Base-by-base conservation (phyloP, 371 early-diverging fungal genomes). In the Parasitella parasitica region DNA sequence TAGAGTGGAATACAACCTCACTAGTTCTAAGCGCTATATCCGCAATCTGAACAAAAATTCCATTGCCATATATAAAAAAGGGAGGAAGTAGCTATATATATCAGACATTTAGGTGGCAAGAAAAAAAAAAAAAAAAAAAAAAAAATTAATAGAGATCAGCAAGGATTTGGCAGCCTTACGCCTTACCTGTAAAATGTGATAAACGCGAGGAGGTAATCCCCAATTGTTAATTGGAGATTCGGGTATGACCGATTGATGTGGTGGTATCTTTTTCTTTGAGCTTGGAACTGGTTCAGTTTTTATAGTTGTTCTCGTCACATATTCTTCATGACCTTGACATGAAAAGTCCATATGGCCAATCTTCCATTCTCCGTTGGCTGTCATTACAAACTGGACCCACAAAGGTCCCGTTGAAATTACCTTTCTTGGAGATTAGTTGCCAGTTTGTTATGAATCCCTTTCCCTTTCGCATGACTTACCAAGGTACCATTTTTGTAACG, bases 261-360 rank as follows among this genome's bases (percentile, higher is more conserved):
- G 59, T 57, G 57, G 59, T 60, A 46, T 32, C 41, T 63, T 70
- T 60, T 70, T 72, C 53, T 69, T 71, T 36, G 68, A 22, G 8
- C 24, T 41, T 4, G 67, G 55, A 5, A 63, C 26, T 18, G 67
- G 73, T 34, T 52, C 57, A 26, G 38, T 60, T 30, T 32, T 54
- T 2, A 54, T 67, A n/a, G 12, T 51, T 54, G 41, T 18, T 49
- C 73, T 63, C 11, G 65, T 30, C 1, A 78, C 59, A 20, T 63
- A 78, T 26, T 78, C 79, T 46, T 78, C 79, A n/a, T 67, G 66
- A 0, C 57, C 59, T 39, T 72, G 46, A 52, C 64, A 67, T 30
- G 63, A 56, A 63, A 78, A 78, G 59, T 73, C 67, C 57, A 75
- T 60, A 35, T 69, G 63, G 13, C 67, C 70, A 15, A 78, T 78